Conservation (phyloP, 2,329 filamentous ascomycete species). For the Lojkania enalia region DNA sequence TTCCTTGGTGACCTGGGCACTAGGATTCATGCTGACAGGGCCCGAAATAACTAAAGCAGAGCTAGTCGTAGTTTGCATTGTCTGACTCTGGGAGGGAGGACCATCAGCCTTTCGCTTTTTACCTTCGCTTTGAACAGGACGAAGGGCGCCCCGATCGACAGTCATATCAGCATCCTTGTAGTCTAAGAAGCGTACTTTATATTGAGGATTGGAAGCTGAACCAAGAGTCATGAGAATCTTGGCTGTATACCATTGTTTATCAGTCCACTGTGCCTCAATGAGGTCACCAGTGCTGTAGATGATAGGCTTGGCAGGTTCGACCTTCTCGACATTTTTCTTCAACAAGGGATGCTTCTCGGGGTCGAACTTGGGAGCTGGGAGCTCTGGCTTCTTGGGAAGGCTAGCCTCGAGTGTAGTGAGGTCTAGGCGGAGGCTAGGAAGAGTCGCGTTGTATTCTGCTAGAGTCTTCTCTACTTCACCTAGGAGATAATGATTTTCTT, state of each 20-base stretch:
- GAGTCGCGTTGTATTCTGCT: conserved; percentile 74
- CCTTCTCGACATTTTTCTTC: conserved; percentile 53
- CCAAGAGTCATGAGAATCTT: conserved; percentile 93
- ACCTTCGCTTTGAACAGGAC: conserved; percentile 29
- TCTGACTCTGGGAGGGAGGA: conserved; percentile 59
- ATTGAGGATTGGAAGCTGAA: conserved; percentile 86
- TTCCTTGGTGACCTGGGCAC: conserved; percentile 65
- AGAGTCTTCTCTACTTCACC: conserved; percentile 82
- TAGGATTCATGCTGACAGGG: conserved; percentile 67
- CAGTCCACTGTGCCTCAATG: conserved; percentile 91
- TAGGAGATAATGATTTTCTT: conserved; percentile 78
- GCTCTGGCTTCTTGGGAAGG: conserved; percentile 46
- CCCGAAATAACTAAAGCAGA: conserved; percentile 63
- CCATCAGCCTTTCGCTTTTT: conserved; percentile 80
- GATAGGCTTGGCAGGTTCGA: conserved; percentile 44
- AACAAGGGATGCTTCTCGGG: conserved; percentile 79
- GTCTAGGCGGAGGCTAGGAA: conserved; percentile 67
- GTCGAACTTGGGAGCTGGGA: conserved; percentile 65
- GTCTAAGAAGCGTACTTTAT: conserved; percentile 92
- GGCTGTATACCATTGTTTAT: conserved; percentile 88
- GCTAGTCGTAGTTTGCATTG: conserved; percentile 43
- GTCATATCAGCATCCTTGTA: conserved; percentile 83
- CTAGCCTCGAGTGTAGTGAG: conserved; percentile 61
- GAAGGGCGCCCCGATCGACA: conserved; percentile 54
- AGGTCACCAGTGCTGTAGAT: conserved; percentile 85